Percentiles rank a stretch among this genome's conserved stretches.
Conservation (phyloP, 2,329 filamentous ascomycete species). For the Aureobasidium vineae region DNA sequence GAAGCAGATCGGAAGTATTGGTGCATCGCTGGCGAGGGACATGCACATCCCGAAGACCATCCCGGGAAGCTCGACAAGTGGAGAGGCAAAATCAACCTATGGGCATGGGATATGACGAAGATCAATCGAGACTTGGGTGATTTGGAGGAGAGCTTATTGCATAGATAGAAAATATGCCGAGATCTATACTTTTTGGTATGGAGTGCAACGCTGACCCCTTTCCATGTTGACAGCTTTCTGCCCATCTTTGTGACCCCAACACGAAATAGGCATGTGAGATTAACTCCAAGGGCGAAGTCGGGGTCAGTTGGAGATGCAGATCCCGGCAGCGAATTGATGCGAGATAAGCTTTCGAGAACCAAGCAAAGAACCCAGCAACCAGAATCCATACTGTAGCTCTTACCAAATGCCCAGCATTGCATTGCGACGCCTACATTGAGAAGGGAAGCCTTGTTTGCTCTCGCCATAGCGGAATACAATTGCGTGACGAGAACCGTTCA, state of each 20-base stretch:
- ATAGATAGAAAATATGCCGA: not conserved
- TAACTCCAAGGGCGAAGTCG: not conserved
- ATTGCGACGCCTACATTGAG: not conserved
- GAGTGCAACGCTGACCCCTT: not conserved
- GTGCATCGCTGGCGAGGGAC: not conserved
- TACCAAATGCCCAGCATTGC: slow-evolving; percentile 4
- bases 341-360: slow-evolving; percentile 1
- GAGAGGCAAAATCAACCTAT: not conserved
- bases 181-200: not conserved
- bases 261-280: slow-evolving; percentile 5
- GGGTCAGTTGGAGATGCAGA: slow-evolving; percentile 6
- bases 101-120: slow-evolving; percentile 9
- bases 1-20: not conserved
- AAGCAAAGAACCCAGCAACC: not conserved
- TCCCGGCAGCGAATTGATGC: not conserved
- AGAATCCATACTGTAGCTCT: not conserved
- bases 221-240: not conserved
- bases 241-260: not conserved
- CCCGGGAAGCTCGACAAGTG: slow-evolving; percentile 3
- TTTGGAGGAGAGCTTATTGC: not conserved
- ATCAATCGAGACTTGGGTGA: not conserved
- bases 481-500: slow-evolving; percentile 12
- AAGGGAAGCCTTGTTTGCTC: not conserved
- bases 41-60: slow-evolving; percentile 11
- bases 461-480: slow-evolving; percentile 4